Evolutionary conservation across 371 early-diverging fungal species (phyloP).

Genomic region (Mortierella sp.): DNA sequence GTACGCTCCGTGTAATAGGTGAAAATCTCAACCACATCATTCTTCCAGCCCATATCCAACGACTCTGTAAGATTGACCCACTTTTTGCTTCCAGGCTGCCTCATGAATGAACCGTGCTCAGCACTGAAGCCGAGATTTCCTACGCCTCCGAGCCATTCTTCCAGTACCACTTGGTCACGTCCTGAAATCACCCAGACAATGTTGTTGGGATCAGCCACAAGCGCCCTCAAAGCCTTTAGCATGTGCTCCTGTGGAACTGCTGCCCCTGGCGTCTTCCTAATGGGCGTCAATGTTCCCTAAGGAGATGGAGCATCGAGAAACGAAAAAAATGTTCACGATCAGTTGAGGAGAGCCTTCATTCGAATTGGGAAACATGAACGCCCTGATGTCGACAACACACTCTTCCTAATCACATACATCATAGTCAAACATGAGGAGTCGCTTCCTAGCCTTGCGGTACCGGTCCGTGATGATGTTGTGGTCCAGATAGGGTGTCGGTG

Average conservation of each 20-base stretch:
- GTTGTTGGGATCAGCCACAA: constrained; percentile 83
- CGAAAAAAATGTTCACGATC: too few relatives aligned
- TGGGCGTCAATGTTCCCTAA: constrained; percentile 86
- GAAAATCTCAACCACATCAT: constrained; percentile 87
- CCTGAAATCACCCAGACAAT: constrained; percentile 95
- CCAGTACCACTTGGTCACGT: constrained; percentile 85
- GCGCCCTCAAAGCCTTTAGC: constrained; percentile 68
- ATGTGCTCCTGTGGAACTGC: constrained; percentile 74
- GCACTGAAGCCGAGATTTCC: constrained; percentile 78
- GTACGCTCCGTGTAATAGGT: constrained; percentile 92
- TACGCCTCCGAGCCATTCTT: constrained; percentile 86
- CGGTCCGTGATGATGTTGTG: constrained; percentile 52
- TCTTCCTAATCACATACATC: constrained; percentile 63
- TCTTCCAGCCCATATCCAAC: constrained; percentile 88
- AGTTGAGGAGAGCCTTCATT: too few relatives aligned
- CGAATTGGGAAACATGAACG: too few relatives aligned
- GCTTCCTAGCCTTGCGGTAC: constrained; percentile 69
- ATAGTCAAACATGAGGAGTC: constrained; percentile 89
- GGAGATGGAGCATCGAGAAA: neutral
- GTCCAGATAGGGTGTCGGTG: constrained; percentile 77
- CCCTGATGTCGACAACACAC: too few relatives aligned
- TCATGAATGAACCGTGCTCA: constrained; percentile 79
- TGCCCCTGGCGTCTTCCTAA: constrained; percentile 73
- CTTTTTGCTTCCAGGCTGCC: constrained; percentile 62
- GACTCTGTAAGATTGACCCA: constrained; percentile 86